Percentiles rank a stretch among this genome's conserved stretches.
phyloP scores from a whole-genome alignment of 2,329 filamentous ascomycete genomes.

The Pestalotiopsis sp. region DNA sequence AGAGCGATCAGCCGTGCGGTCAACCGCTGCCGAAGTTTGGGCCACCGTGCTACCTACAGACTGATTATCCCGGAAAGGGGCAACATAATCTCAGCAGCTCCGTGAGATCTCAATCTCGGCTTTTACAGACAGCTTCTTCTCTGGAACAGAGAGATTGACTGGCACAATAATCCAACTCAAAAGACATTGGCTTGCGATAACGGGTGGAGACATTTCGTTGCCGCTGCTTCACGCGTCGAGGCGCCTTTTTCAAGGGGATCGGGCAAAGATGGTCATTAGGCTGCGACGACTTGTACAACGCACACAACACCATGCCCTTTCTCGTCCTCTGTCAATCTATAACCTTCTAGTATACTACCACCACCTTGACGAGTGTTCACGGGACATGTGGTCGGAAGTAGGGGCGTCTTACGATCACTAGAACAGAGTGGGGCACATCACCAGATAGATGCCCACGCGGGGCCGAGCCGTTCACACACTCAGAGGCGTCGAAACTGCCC shows the following conservation, averaged over 20 bases:
- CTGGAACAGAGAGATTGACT: background rate
- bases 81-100: no score
- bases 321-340: background rate
- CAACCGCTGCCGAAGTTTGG: no score
- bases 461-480: background rate
- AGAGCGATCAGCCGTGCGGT: no score
- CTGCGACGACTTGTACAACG: background rate
- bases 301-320: background rate
- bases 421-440: background rate
- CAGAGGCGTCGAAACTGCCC: no score
- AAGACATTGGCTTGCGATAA: background rate
- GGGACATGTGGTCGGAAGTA: background rate
- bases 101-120: no score
- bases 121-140: background rate
- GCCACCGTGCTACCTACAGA: no score
- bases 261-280: background rate
- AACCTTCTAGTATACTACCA: background rate
- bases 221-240: background rate
- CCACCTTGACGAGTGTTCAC: background rate
- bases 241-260: background rate
- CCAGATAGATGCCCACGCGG: background rate
- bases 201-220: background rate
- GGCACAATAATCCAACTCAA: background rate
- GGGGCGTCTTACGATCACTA: background rate
- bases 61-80: no score